A percentile compares a stretch with the other conserved stretches of the same genome.
These are phyloP conservation scores for Leccinum fibrillosum DNA, from an alignment of 768 basidiomycete genomes.

Conservation along the genomic window DNA sequence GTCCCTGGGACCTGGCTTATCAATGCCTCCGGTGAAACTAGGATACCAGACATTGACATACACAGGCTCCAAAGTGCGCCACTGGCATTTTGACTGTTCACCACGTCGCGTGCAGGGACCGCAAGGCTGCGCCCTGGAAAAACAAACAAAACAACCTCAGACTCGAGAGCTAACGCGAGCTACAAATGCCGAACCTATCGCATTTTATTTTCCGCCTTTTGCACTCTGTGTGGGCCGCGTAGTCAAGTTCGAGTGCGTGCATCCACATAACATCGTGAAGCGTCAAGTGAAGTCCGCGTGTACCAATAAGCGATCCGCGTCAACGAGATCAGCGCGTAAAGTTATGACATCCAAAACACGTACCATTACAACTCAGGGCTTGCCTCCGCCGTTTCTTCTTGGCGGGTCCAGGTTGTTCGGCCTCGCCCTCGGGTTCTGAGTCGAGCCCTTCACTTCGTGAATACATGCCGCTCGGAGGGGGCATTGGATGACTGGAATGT, in stretches of 20 bases:
- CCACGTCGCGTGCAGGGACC: conserved; percentile 77
- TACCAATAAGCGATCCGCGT: conserved; percentile 7
- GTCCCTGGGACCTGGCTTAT: conserved; percentile 44
- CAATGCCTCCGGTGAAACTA: conserved; percentile 3
- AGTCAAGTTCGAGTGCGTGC: conserved; percentile 2
- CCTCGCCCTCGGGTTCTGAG: conserved; percentile 55
- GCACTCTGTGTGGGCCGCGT: conserved; percentile 52
- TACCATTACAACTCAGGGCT: conserved; percentile 83
- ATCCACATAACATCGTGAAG: background rate
- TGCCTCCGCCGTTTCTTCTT: conserved; percentile 84
- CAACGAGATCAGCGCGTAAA: conserved; percentile 19
- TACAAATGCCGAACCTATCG: conserved; percentile 56
- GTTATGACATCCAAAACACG: conserved; percentile 25
- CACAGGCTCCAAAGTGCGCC: conserved; percentile 81
- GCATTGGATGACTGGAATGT: conserved; percentile 19
- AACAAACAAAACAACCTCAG: conserved; percentile 22
- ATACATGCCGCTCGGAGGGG: conserved; percentile 23
- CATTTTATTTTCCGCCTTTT: conserved; percentile 87
- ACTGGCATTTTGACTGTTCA: conserved; percentile 78
- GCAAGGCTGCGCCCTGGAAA: conserved; percentile 69
- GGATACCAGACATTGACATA: conserved; percentile 37
- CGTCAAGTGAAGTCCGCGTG: background rate
- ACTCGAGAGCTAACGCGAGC: conserved; percentile 1
- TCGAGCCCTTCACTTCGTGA: conserved; percentile 41
- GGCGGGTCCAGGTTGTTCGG: conserved; percentile 52